Evolutionary conservation across 2,329 filamentous ascomycete species (phyloP), one percentile per base, ranked within the genome.

Genomic region (Talaromyces sp.): DNA sequence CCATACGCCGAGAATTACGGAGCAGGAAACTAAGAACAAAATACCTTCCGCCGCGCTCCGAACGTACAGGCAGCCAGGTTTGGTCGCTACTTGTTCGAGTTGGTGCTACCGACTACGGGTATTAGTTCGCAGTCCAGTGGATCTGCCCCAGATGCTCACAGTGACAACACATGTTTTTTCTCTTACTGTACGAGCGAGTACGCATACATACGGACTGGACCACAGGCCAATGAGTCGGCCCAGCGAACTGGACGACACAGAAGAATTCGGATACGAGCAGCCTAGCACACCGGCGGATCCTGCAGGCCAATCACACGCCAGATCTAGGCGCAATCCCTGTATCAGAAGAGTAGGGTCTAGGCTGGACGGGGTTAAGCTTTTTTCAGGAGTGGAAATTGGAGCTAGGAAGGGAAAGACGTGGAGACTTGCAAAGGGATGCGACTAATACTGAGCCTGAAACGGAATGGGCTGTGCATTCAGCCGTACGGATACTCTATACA

Each of bases 11-110:
- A 35, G 45, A 24, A 27, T 27, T 27, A 27, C 27, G 22, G 27
- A 31, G 27, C 27, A 31, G 27, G 22, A 22, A 22, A 22, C 22
- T 31, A 5, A 31, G 27, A 31, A 31, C 27, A 31, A 31, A 54
- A 56, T 37, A 35, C 7, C 50, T 19, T 56, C 50, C 50, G 50
- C 50, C 50, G 50, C 50, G 50, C 50, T 56, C 50, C 50, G 50
- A 56, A 54, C 16, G 50, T 16, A 22, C 50, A 56, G 48, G 48
- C 27, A 50, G 47, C 47, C 48, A 52, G 48, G 27, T 33, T 52
- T 10, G 16, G 5, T 47, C 8, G 19, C 11, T 47, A 24, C 9
- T 24, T 31, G 1, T 31, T 31, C 27, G 27, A 31, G 27, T 31
- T 31, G 27, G 27, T 31, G 7, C 27, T 7, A 31, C 5, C 27